Evolutionary conservation across 1,284 basidiomycete species (phyloP).

Genomic region (Sanghuangporus sanghuang): DNA sequence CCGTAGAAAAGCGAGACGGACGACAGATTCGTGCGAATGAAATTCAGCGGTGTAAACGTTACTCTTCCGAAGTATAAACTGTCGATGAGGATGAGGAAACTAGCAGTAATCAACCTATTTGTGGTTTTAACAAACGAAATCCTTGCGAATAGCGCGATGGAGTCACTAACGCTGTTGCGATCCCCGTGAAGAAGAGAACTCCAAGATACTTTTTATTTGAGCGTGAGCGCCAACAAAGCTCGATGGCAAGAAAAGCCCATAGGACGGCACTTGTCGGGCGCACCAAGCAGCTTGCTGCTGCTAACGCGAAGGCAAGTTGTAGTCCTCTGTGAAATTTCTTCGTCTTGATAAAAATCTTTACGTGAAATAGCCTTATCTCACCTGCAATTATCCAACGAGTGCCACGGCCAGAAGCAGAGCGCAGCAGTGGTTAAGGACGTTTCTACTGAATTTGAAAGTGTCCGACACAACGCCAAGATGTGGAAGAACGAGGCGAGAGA

Average conservation of each 20-base stretch:
- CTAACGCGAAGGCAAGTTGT: slow-evolving; percentile 32
- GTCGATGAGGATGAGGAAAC: slow-evolving; percentile 49
- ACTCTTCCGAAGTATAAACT: slow-evolving; percentile 61
- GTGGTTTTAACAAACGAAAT: slow-evolving; percentile 37
- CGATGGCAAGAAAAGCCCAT: slow-evolving; percentile 68
- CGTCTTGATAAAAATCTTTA: background rate
- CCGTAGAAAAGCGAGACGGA: slow-evolving; percentile 93
- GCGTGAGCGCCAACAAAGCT: slow-evolving; percentile 47
- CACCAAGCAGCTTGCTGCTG: slow-evolving; percentile 74
- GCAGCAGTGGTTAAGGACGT: slow-evolving; percentile 82
- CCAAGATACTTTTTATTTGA: slow-evolving; percentile 20
- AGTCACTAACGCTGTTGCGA: slow-evolving; percentile 19
- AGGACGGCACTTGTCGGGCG: slow-evolving; percentile 85
- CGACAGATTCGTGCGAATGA: slow-evolving; percentile 76
- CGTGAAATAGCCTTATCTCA: background rate
- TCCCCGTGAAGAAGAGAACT: slow-evolving; percentile 22
- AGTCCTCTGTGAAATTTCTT: background rate
- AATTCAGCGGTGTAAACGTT: slow-evolving; percentile 79
- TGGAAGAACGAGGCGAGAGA: slow-evolving; percentile 88
- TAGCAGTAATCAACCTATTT: slow-evolving; percentile 35
- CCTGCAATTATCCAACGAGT: slow-evolving; percentile 24
- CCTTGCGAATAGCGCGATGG: slow-evolving; percentile 28
- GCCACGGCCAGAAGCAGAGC: slow-evolving; percentile 77
- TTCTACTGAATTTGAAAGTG: slow-evolving; percentile 92
- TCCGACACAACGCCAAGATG: slow-evolving; percentile 78